phyloP scores from a whole-genome alignment of 441 rosid genomes.

The Pelargonium australe region DNA sequence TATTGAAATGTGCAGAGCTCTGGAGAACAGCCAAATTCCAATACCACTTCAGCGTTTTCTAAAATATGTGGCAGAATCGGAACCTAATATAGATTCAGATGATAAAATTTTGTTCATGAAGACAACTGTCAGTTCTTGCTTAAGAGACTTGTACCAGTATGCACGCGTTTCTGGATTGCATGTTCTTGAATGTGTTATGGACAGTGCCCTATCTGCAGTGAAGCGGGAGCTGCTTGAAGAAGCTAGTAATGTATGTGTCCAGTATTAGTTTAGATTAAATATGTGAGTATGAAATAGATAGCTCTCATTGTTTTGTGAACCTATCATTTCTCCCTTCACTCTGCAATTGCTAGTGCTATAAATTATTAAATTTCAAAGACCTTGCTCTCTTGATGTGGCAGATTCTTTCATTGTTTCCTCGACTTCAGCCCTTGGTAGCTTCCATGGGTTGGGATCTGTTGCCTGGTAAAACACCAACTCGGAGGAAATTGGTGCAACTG shows the following conservation, averaged over 20 bases:
- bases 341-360: slow-evolving; percentile 6
- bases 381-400: slow-evolving; percentile 32
- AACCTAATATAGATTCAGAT: slow-evolving; percentile 34
- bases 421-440: slow-evolving; percentile 78
- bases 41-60: slow-evolving; percentile 61
- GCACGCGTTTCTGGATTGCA: slow-evolving; percentile 84
- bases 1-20: slow-evolving; percentile 42
- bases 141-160: slow-evolving; percentile 82
- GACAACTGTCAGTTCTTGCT: slow-evolving; percentile 47
- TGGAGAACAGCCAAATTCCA: slow-evolving; percentile 50
- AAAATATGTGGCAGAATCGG: slow-evolving; percentile 41
- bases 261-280: slow-evolving; percentile 26
- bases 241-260: slow-evolving; percentile 72
- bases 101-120: slow-evolving; percentile 35
- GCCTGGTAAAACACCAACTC: slow-evolving; percentile 59
- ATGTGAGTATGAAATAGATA: slow-evolving; percentile 13
- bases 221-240: slow-evolving; percentile 72
- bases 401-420: slow-evolving; percentile 73
- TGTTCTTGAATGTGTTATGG: slow-evolving; percentile 78
- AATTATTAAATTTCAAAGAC: slow-evolving; percentile 2
- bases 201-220: slow-evolving; percentile 57
- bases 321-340: slow-evolving; percentile 8
- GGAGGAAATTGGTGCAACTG: slow-evolving; percentile 73
- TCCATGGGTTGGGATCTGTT: slow-evolving; percentile 97
- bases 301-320: background rate